Evolutionary conservation across 129 eudicot genomes (phyloP).

Genomic region (Chrysanthemum makinoi): DNA sequence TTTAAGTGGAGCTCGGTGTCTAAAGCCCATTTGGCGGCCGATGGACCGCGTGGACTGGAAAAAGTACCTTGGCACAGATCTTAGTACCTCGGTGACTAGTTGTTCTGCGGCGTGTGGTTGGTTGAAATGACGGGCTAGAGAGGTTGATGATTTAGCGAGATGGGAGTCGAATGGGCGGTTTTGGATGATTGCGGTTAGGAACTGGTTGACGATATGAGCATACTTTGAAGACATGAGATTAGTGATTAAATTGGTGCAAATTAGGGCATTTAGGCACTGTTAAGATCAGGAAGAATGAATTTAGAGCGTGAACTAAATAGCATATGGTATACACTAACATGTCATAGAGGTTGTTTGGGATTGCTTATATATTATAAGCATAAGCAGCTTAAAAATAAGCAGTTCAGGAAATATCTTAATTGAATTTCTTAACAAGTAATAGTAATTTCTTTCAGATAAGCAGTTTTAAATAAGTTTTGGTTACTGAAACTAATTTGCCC

Average conservation of each 20-base stretch:
- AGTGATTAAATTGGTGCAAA: neutral
- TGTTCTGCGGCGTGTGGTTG: slow-evolving; percentile 39
- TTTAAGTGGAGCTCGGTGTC: slow-evolving; percentile 77
- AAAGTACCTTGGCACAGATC: slow-evolving; percentile 59
- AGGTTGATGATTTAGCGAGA: slow-evolving; percentile 6
- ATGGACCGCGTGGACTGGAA: slow-evolving; percentile 73
- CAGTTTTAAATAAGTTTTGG: too few species aligned
- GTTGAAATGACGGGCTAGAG: slow-evolving; percentile 10
- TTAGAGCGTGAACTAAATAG: too few species aligned
- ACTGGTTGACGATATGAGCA: slow-evolving; percentile 48
- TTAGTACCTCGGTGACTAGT: slow-evolving; percentile 49
- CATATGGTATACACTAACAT: too few species aligned
- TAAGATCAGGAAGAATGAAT: neutral
- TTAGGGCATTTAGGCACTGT: neutral
- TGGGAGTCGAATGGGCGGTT: slow-evolving; percentile 46
- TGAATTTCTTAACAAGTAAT: too few species aligned
- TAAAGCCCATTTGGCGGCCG: slow-evolving; percentile 62
- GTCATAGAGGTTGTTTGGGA: too few species aligned
- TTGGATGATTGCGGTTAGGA: slow-evolving; percentile 55
- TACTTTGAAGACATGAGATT: slow-evolving; percentile 33
- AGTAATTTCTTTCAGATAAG: too few species aligned
- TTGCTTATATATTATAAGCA: too few species aligned
- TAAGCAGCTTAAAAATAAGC: too few species aligned
- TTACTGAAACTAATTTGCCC: too few species aligned
- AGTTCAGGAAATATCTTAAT: too few species aligned